Evolutionary conservation across 2,329 filamentous ascomycete species (phyloP).

Genomic region (Colletotrichum lini): DNA sequence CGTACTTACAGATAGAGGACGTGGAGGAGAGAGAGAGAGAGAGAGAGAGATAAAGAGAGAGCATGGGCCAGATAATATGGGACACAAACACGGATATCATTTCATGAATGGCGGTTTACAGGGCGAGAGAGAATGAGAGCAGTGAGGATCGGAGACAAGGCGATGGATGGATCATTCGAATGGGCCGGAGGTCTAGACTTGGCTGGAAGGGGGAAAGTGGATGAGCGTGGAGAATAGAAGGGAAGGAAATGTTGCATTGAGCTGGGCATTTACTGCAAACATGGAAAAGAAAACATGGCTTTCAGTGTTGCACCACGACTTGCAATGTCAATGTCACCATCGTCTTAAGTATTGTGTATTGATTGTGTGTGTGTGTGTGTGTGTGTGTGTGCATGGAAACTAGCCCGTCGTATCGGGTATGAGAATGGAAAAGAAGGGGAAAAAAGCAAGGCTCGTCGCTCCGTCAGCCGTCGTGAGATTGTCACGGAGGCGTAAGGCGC

Average conservation of each 20-base stretch:
- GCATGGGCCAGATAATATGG: constrained; percentile 20
- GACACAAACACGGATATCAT: neutral
- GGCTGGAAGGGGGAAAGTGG: constrained; percentile 1
- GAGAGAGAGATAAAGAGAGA: neutral
- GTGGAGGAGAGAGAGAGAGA: neutral
- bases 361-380: no score
- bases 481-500: neutral
- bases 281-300: constrained; percentile 22
- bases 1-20: neutral
- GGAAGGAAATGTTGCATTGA: neutral
- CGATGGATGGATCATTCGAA: no score
- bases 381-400: no score
- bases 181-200: neutral
- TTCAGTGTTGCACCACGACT: neutral
- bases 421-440: no score
- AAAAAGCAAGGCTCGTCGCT: constrained; percentile 26
- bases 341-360: no score
- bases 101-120: neutral
- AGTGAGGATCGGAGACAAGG: neutral
- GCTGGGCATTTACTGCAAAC: no score
- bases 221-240: neutral
- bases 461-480: constrained; percentile 30
- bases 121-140: neutral
- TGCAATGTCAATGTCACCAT: no score
- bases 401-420: no score